Evolutionary conservation across 768 basidiomycete species (phyloP).

Genomic region (Paxillus ammoniavirescens): DNA sequence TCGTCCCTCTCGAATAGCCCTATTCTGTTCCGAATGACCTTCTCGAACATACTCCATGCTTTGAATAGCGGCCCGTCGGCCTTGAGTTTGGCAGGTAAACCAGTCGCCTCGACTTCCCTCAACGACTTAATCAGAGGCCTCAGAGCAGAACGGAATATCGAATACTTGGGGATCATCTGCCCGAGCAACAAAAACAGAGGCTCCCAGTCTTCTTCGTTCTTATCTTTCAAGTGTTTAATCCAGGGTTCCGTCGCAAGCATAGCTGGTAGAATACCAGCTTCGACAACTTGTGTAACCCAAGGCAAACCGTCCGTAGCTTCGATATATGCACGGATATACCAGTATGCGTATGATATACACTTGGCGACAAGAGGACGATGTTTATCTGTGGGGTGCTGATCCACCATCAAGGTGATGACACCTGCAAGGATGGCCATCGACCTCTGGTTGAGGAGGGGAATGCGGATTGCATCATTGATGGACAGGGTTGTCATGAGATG

Average conservation of each 20-base stretch:
- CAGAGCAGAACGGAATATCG: constrained; percentile 22
- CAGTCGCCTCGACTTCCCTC: constrained; percentile 11
- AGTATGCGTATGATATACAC: constrained; percentile 27
- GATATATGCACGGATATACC: constrained; percentile 28
- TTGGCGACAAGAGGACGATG: constrained; percentile 18
- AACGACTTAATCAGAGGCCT: constrained; percentile 15
- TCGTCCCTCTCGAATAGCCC: constrained; percentile 6
- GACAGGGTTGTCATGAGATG: constrained; percentile 28
- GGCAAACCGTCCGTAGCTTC: constrained; percentile 25
- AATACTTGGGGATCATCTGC: constrained; percentile 26
- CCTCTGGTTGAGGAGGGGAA: constrained; percentile 20
- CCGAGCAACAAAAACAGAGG: constrained; percentile 22
- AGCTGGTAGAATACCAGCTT: constrained; percentile 23
- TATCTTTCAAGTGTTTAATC: constrained; percentile 18
- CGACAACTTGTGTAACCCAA: constrained; percentile 25
- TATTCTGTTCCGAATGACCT: constrained; percentile 14
- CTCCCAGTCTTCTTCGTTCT: constrained; percentile 28
- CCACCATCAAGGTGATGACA: constrained; percentile 17
- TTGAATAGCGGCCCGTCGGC: constrained; percentile 13
- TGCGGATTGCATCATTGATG: constrained; percentile 22
- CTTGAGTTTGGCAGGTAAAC: constrained; percentile 14
- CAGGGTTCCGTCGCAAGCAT: constrained; percentile 27
- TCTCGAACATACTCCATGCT: constrained; percentile 22
- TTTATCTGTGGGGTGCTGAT: constrained; percentile 1
- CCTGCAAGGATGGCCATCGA: constrained; percentile 18